Evolutionary conservation across 2,329 filamentous ascomycete species (phyloP).

Genomic region (Sporothrix variecibatus): DNA sequence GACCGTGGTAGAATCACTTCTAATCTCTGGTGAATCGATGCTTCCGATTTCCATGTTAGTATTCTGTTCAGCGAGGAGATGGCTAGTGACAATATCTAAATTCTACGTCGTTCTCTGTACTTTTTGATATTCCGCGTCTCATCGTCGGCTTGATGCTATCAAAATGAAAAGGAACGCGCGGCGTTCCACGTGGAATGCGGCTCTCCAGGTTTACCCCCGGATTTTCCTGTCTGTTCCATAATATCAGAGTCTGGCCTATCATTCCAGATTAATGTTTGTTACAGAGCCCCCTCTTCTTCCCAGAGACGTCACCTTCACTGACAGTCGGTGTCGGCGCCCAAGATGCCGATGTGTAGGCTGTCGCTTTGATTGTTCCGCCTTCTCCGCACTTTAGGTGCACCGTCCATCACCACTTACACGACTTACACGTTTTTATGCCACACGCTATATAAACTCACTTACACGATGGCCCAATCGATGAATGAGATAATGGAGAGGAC

Average conservation of each 20-base stretch:
- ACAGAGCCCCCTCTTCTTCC: background rate
- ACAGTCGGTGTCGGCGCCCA: background rate
- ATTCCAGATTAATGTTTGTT: background rate
- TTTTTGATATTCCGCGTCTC: background rate
- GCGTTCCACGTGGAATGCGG: background rate
- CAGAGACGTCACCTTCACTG: background rate
- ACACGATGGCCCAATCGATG: background rate
- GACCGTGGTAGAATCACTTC: background rate
- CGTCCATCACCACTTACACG: constrained; percentile 1
- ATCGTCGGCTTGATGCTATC: background rate
- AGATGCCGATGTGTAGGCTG: background rate
- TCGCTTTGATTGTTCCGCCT: constrained; percentile 9
- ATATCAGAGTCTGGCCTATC: background rate
- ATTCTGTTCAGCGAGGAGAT: too few relatives aligned
- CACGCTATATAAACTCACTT: background rate
- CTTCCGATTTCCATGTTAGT: background rate
- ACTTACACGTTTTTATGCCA: background rate
- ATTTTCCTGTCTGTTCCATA: background rate
- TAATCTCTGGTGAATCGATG: background rate
- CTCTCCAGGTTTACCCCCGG: background rate
- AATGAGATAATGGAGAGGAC: background rate
- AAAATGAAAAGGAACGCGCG: background rate
- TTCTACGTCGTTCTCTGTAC: too few relatives aligned
- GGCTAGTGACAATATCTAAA: too few relatives aligned
- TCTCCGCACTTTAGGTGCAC: background rate